A percentile compares a stretch with the other conserved stretches of the same genome.
Evolutionary conservation across 2,329 filamentous ascomycete species (phyloP).

Genomic region (Blumeria hordei): DNA sequence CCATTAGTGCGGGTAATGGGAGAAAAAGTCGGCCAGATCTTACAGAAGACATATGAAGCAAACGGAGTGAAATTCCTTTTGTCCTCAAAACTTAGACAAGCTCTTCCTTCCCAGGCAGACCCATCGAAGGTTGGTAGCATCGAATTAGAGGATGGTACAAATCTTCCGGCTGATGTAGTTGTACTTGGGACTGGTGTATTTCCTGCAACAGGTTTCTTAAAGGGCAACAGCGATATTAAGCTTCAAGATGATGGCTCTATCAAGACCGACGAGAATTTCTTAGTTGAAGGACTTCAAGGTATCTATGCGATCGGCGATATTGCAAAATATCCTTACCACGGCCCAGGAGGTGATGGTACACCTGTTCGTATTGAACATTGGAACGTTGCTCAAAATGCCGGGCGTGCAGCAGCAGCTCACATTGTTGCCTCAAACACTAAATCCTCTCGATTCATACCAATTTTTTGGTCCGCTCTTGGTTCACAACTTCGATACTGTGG

Average conservation of each 20-base stretch:
- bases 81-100: slow-evolving; percentile 59
- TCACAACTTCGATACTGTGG: slow-evolving; percentile 84
- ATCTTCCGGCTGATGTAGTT: slow-evolving; percentile 66
- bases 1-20: slow-evolving; percentile 78
- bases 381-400: slow-evolving; percentile 91
- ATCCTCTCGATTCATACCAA: slow-evolving; percentile 57
- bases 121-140: slow-evolving; percentile 56
- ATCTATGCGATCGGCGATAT: slow-evolving; percentile 93
- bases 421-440: slow-evolving; percentile 42
- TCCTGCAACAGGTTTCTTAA: slow-evolving; percentile 65
- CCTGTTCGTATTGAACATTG: slow-evolving; percentile 83
- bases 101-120: slow-evolving; percentile 43
- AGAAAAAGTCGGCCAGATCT: slow-evolving; percentile 51
- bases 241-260: slow-evolving; percentile 74
- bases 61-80: slow-evolving; percentile 78
- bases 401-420: slow-evolving; percentile 52
- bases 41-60: slow-evolving; percentile 57
- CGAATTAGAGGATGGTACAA: slow-evolving; percentile 63
- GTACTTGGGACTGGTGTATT: slow-evolving; percentile 76
- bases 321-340: slow-evolving; percentile 80
- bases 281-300: slow-evolving; percentile 49
- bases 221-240: slow-evolving; percentile 40
- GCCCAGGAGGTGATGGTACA: slow-evolving; percentile 55
- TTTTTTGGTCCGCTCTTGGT: slow-evolving; percentile 92
- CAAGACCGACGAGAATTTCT: slow-evolving; percentile 55